Base-by-base conservation (phyloP, 106 monocot species). In the Agapanthus africanus region DNA sequence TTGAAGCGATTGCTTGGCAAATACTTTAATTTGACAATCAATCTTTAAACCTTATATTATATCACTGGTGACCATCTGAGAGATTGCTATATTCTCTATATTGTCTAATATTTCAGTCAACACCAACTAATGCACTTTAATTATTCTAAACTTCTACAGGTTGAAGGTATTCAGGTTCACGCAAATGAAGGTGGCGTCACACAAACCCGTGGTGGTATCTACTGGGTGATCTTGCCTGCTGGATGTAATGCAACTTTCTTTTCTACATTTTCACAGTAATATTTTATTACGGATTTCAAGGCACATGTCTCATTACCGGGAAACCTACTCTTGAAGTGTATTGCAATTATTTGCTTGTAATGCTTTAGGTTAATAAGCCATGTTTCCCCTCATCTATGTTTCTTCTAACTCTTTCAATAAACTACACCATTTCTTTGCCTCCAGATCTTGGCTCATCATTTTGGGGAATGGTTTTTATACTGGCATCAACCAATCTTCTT, bases 361-460 rank as follows among this genome's bases (percentile, higher is more conserved):
- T n/a, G n/a, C n/a, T n/a, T n/a, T n/a, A n/a, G n/a, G n/a, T n/a
- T n/a, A n/a, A n/a, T n/a, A n/a, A n/a, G n/a, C n/a, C n/a, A n/a
- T n/a, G n/a, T n/a, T n/a, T n/a, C n/a, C n/a, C n/a, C 2, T 28
- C 30, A 3, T 33, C 11, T 26, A 56, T 44, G 25, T 57, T 7
- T 23, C 7, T 57, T 26, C 2, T 57, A 11, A 11, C 28, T 61
- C 60, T 46, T 59, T 28, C 40, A 32, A 65, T 54, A 18, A 38
- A 38, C 34, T 27, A 68, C 28, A 54, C 21, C n/a, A n/a, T 28
- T 78, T 79, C 38, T 50, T 54, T 2, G 18, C 13, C 50, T 23
- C 40, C 81, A 95, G 95, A 95, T 88, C 91, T 95, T 49, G 95
- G 95, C 0, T 95, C 95, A 56, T 95, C 95, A 63, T 91, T 95